phyloP scores from a whole-genome alignment of 495 filamentous ascomycete genomes.

The Tuber microsphaerosporum region DNA sequence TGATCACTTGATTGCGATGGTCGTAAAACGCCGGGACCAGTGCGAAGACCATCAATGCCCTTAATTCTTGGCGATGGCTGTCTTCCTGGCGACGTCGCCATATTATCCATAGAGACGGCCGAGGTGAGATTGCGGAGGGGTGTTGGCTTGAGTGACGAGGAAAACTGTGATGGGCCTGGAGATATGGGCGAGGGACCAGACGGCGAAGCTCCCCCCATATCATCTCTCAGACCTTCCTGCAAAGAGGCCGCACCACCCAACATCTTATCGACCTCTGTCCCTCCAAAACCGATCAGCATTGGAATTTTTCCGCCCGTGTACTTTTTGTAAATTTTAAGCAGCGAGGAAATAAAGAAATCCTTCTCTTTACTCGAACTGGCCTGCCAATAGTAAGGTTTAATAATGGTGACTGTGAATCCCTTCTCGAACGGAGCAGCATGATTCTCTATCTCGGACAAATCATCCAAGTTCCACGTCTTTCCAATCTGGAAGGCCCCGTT shows the following conservation, averaged over 20 bases:
- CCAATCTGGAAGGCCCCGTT: constrained; percentile 95
- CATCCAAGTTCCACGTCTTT: constrained; percentile 94
- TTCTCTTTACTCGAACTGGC: constrained; percentile 87
- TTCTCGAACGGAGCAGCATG: constrained; percentile 59
- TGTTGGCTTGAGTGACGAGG: constrained; percentile 19
- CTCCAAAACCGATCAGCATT: constrained; percentile 71
- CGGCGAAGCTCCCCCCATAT: constrained; percentile 4
- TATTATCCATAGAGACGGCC: constrained; percentile 34
- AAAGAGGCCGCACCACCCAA: constrained; percentile 46
- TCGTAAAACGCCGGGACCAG: constrained; percentile 18
- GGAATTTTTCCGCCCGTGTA: constrained; percentile 85
- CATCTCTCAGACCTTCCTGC: constrained; percentile 29
- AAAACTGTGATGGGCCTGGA: constrained; percentile 15
- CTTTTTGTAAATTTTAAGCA: constrained; percentile 91
- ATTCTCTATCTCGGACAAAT: constrained; percentile 71
- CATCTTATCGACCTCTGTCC: constrained; percentile 66
- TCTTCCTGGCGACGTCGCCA: constrained; percentile 24
- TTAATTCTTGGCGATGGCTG: constrained; percentile 23
- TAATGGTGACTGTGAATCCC: constrained; percentile 81
- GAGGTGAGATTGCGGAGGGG: constrained; percentile 31
- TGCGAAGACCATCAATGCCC: constrained; percentile 29
- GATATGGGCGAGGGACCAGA: constrained; percentile 13
- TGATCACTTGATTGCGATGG: constrained; percentile 32
- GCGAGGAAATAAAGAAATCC: constrained; percentile 90
- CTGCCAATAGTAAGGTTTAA: constrained; percentile 96